These are phyloP conservation scores for Vigna hirtella DNA, from an alignment of 306 rosid genomes.

Conservation along the genomic window DNA sequence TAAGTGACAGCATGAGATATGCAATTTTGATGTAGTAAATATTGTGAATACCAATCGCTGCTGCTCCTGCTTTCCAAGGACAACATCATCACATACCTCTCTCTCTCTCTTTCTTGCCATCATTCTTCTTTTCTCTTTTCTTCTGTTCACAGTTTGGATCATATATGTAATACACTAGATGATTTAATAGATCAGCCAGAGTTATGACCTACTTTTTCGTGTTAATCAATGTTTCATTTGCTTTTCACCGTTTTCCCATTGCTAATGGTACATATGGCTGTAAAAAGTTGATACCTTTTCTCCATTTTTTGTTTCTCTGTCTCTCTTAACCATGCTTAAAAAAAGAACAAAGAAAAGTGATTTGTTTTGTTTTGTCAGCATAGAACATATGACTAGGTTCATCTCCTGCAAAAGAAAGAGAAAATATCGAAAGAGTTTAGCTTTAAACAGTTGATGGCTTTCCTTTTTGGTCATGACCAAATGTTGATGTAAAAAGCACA, in stretches of 20 bases:
- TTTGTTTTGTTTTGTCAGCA: not conserved
- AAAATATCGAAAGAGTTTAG: not conserved
- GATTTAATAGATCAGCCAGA: conserved; percentile 40
- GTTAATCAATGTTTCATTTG: conserved; percentile 34
- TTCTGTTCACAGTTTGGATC: conserved; percentile 25
- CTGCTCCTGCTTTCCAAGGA: conserved; percentile 14
- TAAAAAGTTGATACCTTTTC: too few species aligned
- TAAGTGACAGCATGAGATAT: conserved; percentile 94
- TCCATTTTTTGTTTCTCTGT: not conserved
- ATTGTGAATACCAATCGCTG: conserved; percentile 7
- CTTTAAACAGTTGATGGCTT: conserved; percentile 3
- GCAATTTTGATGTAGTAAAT: conserved; percentile 85
- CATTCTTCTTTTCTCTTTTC: not conserved
- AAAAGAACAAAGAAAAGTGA: not conserved
- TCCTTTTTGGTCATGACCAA: conserved; percentile 10
- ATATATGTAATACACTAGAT: conserved; percentile 35
- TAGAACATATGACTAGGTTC: not conserved
- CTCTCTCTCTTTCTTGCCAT: not conserved
- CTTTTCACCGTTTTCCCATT: conserved; percentile 6
- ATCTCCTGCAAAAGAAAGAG: conserved; percentile 5
- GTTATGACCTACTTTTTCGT: conserved; percentile 29
- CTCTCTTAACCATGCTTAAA: not conserved
- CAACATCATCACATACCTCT: not conserved
- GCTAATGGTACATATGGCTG: conserved; percentile 19
- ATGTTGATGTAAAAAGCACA: conserved; percentile 15